Percentiles rank a stretch among this genome's conserved stretches.
Conservation (phyloP, 306 rosid genomes). For the Prosopis cineraria region DNA sequence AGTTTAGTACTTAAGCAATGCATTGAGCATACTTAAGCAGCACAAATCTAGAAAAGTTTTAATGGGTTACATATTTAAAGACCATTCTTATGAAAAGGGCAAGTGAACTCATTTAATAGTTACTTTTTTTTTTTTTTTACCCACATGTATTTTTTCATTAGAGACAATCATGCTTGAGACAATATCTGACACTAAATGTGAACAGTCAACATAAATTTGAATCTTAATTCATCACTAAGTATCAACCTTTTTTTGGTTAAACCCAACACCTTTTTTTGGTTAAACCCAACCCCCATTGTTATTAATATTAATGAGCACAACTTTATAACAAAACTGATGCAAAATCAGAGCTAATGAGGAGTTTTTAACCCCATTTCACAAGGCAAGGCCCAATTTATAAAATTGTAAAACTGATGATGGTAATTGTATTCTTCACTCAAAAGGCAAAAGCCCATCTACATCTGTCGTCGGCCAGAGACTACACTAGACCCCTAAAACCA, state of each 20-base stretch:
- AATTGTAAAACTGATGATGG: background rate
- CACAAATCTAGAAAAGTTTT: no score
- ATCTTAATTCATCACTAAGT: no score
- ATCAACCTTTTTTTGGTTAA: no score
- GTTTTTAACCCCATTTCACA: background rate
- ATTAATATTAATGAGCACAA: background rate
- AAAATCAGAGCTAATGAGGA: background rate
- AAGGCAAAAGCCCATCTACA: constrained; percentile 28
- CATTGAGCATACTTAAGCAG: background rate
- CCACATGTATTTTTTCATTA: no score
- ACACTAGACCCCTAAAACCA: constrained; percentile 19
- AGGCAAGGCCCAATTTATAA: no score
- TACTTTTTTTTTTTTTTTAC: no score
- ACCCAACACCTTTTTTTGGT: no score
- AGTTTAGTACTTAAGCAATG: no score
- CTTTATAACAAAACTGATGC: background rate
- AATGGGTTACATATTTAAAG: background rate
- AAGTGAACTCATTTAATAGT: background rate
- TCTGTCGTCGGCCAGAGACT: constrained; percentile 31
- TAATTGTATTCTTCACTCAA: constrained; percentile 27
- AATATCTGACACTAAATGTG: no score
- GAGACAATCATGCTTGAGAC: no score
- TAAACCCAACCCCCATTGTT: no score
- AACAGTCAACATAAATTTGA: no score
- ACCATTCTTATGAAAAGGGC: background rate